Conservation (phyloP, 352 stramenopile genomes). For the Phytophthora ramorum region DNA sequence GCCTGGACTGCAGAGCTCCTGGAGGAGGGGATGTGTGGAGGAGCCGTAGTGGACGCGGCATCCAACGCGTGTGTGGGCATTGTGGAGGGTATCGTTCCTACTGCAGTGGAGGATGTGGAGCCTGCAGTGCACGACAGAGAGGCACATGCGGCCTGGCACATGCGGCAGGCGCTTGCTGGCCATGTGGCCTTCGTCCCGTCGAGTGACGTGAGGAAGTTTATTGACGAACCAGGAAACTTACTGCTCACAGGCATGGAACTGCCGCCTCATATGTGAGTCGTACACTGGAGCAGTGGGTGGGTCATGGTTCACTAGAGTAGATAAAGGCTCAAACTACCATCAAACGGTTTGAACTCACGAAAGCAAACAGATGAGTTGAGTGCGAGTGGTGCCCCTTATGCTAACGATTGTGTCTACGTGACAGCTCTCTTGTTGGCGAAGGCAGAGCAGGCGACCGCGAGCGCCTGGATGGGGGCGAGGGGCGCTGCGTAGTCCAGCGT, state of each 20-base stretch:
- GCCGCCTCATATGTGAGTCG: constrained; percentile 24
- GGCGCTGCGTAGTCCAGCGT: constrained; percentile 81
- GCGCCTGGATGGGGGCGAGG: constrained; percentile 78
- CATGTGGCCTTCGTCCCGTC: constrained; percentile 76
- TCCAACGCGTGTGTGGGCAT: constrained; percentile 64
- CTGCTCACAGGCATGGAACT: constrained; percentile 52
- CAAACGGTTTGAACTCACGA: constrained; percentile 20
- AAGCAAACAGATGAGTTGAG: constrained; percentile 15
- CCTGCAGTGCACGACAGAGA: constrained; percentile 30
- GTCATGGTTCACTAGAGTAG: constrained; percentile 35
- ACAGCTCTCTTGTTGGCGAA: constrained; percentile 90
- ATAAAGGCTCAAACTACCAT: constrained; percentile 23
- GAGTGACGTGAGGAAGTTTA: constrained; percentile 53
- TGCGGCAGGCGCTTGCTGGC: constrained; percentile 73
- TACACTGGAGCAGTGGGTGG: neutral
- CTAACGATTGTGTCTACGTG: constrained; percentile 50
- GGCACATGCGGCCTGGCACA: constrained; percentile 40
- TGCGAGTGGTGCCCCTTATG: constrained; percentile 1
- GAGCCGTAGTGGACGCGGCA: constrained; percentile 55
- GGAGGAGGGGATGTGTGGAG: constrained; percentile 86
- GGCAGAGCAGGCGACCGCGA: constrained; percentile 80
- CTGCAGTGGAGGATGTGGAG: constrained; percentile 30
- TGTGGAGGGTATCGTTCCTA: constrained; percentile 82
- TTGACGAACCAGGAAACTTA: constrained; percentile 39
- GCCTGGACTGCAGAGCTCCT: constrained; percentile 76